These are phyloP conservation scores for Skeletonema menzelii DNA, from an alignment of 108 stramenopile genomes.

Conservation along the genomic window DNA sequence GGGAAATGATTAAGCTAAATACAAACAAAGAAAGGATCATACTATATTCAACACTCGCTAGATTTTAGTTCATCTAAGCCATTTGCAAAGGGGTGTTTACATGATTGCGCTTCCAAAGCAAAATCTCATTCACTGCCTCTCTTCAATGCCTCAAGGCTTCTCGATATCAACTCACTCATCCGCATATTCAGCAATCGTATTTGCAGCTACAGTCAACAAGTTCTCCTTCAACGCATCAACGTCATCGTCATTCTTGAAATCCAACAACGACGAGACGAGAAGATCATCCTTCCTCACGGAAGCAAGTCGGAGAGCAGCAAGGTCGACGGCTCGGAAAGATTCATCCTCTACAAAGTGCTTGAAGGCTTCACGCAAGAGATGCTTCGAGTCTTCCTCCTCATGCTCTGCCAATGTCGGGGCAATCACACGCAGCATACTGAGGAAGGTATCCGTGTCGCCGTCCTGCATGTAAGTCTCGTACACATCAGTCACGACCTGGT, in stretches of 20 bases:
- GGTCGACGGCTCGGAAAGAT: constrained; percentile 13
- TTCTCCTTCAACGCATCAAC: neutral
- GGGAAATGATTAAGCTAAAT: neutral
- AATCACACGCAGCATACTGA: constrained; percentile 1
- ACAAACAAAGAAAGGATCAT: neutral
- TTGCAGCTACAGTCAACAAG: neutral
- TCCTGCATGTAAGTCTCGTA: constrained; percentile 31
- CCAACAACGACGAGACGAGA: constrained; percentile 16
- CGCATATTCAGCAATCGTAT: neutral
- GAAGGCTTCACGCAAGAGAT: neutral
- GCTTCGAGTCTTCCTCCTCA: neutral
- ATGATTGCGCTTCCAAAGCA: neutral
- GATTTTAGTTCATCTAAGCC: too few relatives aligned
- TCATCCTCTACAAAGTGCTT: constrained; percentile 11
- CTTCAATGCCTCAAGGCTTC: neutral
- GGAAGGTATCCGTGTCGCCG: constrained; percentile 28
- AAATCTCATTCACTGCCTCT: neutral
- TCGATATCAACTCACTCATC: neutral
- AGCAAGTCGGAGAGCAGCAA: constrained; percentile 40
- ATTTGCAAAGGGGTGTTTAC: too few relatives aligned
- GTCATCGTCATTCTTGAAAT: neutral
- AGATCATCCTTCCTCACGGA: constrained; percentile 47
- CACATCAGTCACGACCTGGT: constrained; percentile 15
- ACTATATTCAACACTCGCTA: too few relatives aligned
- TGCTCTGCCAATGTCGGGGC: neutral